Evolutionary conservation across 164 flowering plant species (phyloP), one percentile per base, ranked within the genome.

Genomic region (Cinnamomum chago): DNA sequence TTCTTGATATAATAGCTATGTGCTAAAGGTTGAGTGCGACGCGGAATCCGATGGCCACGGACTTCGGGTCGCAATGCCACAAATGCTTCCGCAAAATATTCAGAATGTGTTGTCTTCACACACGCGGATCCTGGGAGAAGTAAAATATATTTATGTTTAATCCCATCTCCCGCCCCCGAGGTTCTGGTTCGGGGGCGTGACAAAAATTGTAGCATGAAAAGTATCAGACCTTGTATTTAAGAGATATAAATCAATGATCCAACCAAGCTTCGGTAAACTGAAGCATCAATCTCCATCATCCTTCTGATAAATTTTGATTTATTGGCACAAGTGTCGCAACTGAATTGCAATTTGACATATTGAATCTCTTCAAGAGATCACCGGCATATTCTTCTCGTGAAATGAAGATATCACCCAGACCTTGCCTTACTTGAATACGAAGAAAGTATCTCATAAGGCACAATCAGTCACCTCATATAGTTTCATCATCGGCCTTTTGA

Each of bases 281-380:
- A 30, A 1, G 72, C 62, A 50, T 73, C 66, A 0, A 50, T 52
- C 73, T 33, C 70, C 79, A 73, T 62, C 76, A 69, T 73, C 47
- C 60, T 76, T 35, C 5, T 6, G 40, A 35, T 35, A 5, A 35
- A 0, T 35, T 35, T 28, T 52, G 69, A 64, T 73, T 78, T 22
- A 30, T 2, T 4, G 20, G 69, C 76, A 73, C 66, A 15, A 73
- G 66, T 15, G 73, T 68, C 2, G 47, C 35, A 3, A 64, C 23
- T 5, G 73, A 72, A 35, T 78, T 74, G 80, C 77, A 78, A 15
- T 24, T 65, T 9, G n/a, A 17, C 73, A 73, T 73, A 9, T 51
- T 55, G 40, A 73, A 77, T 27, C 24, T 77, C 12, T 68, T 68
- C 2, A 60, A 73, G 24, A 76, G 50, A 55, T 71, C 79, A 50